Base-by-base conservation (phyloP, 2,329 filamentous ascomycete genomes). In the Tricladium varicosporioides region DNA sequence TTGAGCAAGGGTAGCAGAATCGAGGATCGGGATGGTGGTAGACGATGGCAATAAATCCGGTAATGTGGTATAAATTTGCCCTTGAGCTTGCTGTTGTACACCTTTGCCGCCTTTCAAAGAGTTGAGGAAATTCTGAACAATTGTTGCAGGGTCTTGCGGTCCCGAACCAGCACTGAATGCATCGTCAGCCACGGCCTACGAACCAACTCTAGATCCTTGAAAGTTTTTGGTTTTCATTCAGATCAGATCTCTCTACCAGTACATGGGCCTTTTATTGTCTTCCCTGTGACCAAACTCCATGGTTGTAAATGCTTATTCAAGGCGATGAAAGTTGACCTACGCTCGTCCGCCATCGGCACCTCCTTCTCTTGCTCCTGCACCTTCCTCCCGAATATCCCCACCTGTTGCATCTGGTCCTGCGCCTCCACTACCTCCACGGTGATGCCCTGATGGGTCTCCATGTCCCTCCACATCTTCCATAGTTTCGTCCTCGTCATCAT, bases 271-370 rank as follows among this genome's bases (percentile, higher is more conserved):
- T 54, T 58, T 60, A 53, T 47, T 63, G 54, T 57, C 55, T 60
- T 58, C 59, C 63, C 47, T 63, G 61, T 62, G 59, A 56, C 61
- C 62, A 64, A 66, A 70, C 69, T 65, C 67, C 68, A 58, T 61
- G 60, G 43, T 65, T 58, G 52, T 64, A 63, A 65, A 69, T 67
- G 61, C 63, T 63, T 54, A 60, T 56, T 56, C 60, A 60, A 61
- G 61, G 61, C 54, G 59, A 69, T 63, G 63, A 60, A 64, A 67
- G 43, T 54, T 67, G 75, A 99, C 95, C 93, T 97, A 99, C 94
- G 93, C 94, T 97, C 94, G 86, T 77, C 91, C 95, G 70, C 95
- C 94, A 76, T 97, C 94, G 67, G 91, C 91, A 72, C 95, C 94
- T 59, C 93, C 94, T 75, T 96, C 92, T 77, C 95, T 83, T 63